Evolutionary conservation across 192 early-diverging fungal genomes (phyloP), one percentile per base, ranked within the genome.

Genomic region (Dimargaris xerosporica): DNA sequence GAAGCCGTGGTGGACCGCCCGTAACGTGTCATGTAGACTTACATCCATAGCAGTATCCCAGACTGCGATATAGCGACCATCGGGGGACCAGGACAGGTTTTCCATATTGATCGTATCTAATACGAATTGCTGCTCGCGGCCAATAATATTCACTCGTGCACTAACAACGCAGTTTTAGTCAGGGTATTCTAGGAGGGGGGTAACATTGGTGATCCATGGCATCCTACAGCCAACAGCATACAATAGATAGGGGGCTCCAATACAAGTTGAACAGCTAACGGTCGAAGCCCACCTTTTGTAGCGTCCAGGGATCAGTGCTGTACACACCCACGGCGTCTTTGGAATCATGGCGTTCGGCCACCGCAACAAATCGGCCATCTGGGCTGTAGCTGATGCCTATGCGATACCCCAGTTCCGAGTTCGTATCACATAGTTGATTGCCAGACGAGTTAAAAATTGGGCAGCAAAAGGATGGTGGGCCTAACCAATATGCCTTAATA

Each of bases 41-140:
- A 87, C 88, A 39, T 85, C 72, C 17, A 86, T 62, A 11, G 73
- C 65, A 21, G 82, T 78, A 44, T 93, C 89, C 84, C 84, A 91
- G 0, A 82, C 80, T 9, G 79, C 82, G 64, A 94, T 78, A 61
- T 74, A 89, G 28, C 75, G 70, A 19, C 91, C 90, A 66, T 94
- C 84, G 0, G 92, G 92, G 29, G 91, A 93, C 88, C 89, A 91
- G 17, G 75, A 69, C 30, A 94, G 67, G 62, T 89, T 79, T 43
- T 85, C 81, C 9, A 84, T 58, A 75, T 94, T 89, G 17, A 67
- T 68, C 3, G 89, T 86, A 42, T 89, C 86, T 0, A 81, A 62
- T 28, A 71, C 66, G 62, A 88, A 85, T n/a, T 78, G 68, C 88
- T 91, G 26, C 26, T 2, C 46, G 3, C 46, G 21, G 11, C 17